Base-by-base conservation (phyloP, 495 filamentous ascomycete genomes). In the Cairneyella variabilis region DNA sequence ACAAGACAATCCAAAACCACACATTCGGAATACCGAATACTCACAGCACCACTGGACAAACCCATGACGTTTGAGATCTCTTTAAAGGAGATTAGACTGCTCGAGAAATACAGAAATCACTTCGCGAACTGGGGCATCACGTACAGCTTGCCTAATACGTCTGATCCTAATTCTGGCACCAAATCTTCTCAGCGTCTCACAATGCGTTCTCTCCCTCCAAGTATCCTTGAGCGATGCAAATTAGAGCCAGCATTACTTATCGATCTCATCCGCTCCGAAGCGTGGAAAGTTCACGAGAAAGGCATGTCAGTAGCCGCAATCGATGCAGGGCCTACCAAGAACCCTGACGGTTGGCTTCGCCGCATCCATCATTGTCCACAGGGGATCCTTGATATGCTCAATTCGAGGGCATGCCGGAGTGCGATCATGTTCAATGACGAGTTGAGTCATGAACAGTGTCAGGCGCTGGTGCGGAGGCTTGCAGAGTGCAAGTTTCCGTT, bases 361-460 rank as follows among this genome's bases (percentile, higher is more conserved):
- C 48, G 71, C 12, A 80, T 89, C 39, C 74, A 80, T 26, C 74
- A 73, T 32, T 92, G 89, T 58, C 91, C 91, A 0, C 72, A 79
- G 46, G 84, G 85, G 0, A 83, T 97, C n/a, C 46, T 95, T 34
- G 91, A 97, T 46, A 71, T 97, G 69, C 72, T 97, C 21, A 92
- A 96, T 59, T 95, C 90, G 4, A 81, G 91, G 34, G 88, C 93
- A 8, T 98, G 93, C 67, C 76, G 93, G 30, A 91, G 81, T 36
- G 90, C 93, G 6, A 88, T 97, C 67, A 98, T 98, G 93, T 98
- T 98, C 71, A 97, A 97, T 59, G 93, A 98, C 61, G 67, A 66
- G 9, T 64, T 97, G 39, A 76, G 72, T 1, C 49, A 71, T 1
- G 75, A 77, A 7, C 81, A 96, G 62, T 96, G 91, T 63, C 60